phyloP scores from a whole-genome alignment of 192 early-diverging fungal species.

The Coemansia sp. region DNA sequence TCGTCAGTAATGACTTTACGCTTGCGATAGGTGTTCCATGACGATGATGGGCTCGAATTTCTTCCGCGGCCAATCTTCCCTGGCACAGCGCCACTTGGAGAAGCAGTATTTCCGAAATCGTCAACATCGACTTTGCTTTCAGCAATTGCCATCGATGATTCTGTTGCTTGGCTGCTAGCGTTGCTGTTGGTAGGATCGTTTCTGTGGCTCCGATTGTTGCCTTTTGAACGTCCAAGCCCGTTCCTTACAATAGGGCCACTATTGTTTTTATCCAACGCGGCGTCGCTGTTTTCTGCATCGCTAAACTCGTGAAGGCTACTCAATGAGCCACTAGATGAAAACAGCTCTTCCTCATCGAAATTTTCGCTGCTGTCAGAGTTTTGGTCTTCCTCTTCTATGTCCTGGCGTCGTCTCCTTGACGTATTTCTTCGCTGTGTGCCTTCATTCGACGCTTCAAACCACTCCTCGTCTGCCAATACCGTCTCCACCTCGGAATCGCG shows the following conservation, averaged over 20 bases:
- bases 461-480: constrained; percentile 45
- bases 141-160: constrained; percentile 9
- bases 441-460: constrained; percentile 20
- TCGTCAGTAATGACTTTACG: constrained; percentile 48
- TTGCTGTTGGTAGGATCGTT: neutral
- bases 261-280: neutral
- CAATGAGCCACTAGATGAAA: constrained; percentile 48
- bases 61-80: neutral
- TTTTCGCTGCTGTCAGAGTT: constrained; percentile 7
- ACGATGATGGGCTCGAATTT: constrained; percentile 8
- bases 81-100: neutral
- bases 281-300: constrained; percentile 17
- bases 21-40: constrained; percentile 13
- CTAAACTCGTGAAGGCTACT: constrained; percentile 55
- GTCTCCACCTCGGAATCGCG: constrained; percentile 50
- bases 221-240: constrained; percentile 8
- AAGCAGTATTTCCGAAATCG: constrained; percentile 1
- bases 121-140: constrained; percentile 48
- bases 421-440: neutral
- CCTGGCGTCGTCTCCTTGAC: constrained; percentile 13
- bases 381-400: constrained; percentile 1
- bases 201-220: neutral
- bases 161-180: neutral
- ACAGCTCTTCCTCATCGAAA: constrained; percentile 52
- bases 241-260: constrained; percentile 41